phyloP scores from a whole-genome alignment of 2,329 filamentous ascomycete genomes.

The Graphilbum fragrans region DNA sequence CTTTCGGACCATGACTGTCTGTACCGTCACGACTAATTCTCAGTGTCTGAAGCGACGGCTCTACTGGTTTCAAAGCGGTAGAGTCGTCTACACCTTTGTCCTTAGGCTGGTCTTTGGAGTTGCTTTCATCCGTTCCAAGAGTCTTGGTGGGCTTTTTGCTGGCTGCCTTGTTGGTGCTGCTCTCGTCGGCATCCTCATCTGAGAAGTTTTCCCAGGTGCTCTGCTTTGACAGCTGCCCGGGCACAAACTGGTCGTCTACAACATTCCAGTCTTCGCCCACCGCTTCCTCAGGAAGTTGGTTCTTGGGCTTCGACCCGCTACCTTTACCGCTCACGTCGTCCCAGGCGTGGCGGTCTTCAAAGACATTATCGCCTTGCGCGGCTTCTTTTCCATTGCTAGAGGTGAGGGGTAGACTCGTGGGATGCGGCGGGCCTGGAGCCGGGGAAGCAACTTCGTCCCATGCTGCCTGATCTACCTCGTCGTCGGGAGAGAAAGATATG shows the following conservation, averaged over 20 bases:
- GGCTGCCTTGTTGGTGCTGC: not conserved
- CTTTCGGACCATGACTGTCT: no score
- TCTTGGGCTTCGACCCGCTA: conserved; percentile 1
- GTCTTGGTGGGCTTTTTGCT: no score
- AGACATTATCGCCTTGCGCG: conserved; percentile 11
- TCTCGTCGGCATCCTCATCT: conserved; percentile 11
- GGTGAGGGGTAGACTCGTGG: not conserved
- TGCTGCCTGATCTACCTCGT: conserved; percentile 23
- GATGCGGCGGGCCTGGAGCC: conserved; percentile 1
- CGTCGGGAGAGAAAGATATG: conserved; percentile 20
- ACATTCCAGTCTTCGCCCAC: conserved; percentile 37
- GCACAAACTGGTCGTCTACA: conserved; percentile 27
- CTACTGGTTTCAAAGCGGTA: no score
- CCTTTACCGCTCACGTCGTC: conserved; percentile 26
- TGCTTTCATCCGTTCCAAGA: no score
- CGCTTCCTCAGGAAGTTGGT: conserved; percentile 9
- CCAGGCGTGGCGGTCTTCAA: conserved; percentile 35
- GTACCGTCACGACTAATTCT: no score
- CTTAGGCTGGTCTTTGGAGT: no score
- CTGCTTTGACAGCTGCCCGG: conserved; percentile 20
- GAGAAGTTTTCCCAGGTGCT: conserved; percentile 26
- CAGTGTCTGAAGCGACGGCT: no score
- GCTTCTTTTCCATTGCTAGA: no score
- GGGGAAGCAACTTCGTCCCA: conserved; percentile 25
- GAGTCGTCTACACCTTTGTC: not conserved